Evolutionary conservation across 371 early-diverging fungal genomes (phyloP).

Genomic region (Mortierella sp.): DNA sequence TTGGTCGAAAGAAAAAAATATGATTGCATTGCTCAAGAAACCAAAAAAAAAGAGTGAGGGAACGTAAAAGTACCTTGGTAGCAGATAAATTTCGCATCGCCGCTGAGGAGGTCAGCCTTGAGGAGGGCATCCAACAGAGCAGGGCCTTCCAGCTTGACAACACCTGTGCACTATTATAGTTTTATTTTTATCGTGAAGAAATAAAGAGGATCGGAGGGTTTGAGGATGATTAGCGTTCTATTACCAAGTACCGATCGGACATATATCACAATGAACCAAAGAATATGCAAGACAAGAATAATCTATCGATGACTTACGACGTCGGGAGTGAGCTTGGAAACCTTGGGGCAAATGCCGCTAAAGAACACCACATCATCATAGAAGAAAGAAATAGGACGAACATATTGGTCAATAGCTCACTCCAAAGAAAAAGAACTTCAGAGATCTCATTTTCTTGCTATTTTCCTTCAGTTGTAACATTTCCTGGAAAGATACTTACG

Average conservation of each 20-base stretch:
- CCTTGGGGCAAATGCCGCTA: conserved; percentile 13
- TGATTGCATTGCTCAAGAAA: not conserved
- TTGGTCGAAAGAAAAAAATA: not conserved
- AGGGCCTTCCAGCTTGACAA: conserved; percentile 35
- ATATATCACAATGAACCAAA: not conserved
- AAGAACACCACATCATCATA: not conserved
- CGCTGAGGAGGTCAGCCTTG: conserved; percentile 31
- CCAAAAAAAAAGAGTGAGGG: not conserved
- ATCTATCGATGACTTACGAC: conserved; percentile 29
- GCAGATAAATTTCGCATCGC: conserved; percentile 48
- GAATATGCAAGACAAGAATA: not conserved
- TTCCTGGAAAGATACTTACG: conserved; percentile 12
- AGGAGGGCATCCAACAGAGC: conserved; percentile 25
- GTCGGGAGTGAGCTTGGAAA: conserved; percentile 25
- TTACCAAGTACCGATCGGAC: not conserved
- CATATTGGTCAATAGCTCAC: too few relatives aligned
- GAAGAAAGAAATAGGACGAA: not conserved
- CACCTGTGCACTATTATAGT: conserved; percentile 42
- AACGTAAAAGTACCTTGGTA: not conserved
- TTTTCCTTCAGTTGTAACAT: conserved; percentile 16
- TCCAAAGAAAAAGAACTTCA: not conserved
- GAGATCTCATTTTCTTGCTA: not conserved
- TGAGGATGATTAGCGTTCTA: conserved; percentile 4
- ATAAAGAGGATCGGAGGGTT: not conserved
- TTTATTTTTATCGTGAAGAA: not conserved